Conservation (phyloP, 768 basidiomycete species). For the Crepidotus variabilis region DNA sequence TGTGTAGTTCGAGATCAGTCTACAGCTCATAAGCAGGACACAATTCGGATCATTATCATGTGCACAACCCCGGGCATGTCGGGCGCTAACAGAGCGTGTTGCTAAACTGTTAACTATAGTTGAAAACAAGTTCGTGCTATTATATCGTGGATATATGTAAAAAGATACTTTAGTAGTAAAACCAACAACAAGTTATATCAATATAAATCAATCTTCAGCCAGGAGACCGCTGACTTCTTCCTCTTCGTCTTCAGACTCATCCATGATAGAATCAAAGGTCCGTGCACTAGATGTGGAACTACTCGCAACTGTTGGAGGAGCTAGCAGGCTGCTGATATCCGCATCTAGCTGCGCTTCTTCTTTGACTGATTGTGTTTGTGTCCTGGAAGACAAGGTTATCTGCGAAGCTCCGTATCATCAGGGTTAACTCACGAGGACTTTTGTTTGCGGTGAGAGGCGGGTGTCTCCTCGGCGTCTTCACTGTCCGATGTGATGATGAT, state of each 20-base stretch:
- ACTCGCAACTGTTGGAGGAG: constrained; percentile 14
- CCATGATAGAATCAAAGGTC: constrained; percentile 50
- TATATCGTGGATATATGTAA: too few relatives aligned
- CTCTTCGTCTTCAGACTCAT: constrained; percentile 44
- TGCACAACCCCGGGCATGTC: too few relatives aligned
- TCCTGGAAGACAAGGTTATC: neutral
- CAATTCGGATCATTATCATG: too few relatives aligned
- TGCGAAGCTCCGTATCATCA: neutral
- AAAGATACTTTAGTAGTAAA: neutral
- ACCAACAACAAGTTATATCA: neutral
- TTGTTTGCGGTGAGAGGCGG: constrained; percentile 12
- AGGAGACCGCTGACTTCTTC: constrained; percentile 50
- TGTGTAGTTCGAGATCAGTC: too few relatives aligned
- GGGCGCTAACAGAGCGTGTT: too few relatives aligned
- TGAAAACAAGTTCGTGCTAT: too few relatives aligned
- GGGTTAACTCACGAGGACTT: constrained; percentile 12
- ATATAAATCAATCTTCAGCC: constrained; percentile 23
- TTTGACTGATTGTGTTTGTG: constrained; percentile 7
- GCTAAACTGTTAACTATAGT: too few relatives aligned
- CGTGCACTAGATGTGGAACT: constrained; percentile 16
- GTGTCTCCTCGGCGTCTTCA: constrained; percentile 26
- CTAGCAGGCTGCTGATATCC: constrained; percentile 36
- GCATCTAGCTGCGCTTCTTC: constrained; percentile 39
- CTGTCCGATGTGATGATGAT: constrained; percentile 36
- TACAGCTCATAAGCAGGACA: too few relatives aligned